Base-by-base conservation (phyloP, 176 grass and related monocot genomes). In the Puccinellia tenuiflora region DNA sequence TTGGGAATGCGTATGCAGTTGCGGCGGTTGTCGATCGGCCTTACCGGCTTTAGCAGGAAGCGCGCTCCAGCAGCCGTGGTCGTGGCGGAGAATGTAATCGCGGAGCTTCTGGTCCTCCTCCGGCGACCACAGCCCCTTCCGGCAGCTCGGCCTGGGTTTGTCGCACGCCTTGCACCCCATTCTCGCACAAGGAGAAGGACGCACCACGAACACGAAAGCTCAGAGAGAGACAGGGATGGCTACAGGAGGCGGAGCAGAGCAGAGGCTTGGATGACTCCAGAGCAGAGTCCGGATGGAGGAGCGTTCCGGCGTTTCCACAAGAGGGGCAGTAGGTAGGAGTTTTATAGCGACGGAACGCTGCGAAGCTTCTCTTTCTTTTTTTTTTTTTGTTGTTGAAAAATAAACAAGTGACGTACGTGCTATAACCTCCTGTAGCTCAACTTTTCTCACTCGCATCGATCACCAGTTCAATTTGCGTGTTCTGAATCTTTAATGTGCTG, bases 71-170 rank as follows among this genome's bases (percentile, higher is more conserved):
- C 89, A 91, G 79, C 89, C 86, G 24, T 94, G 88, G 54, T 89
- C 89, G 38, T 91, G 57, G 20, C 56, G 75, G n/a, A 90, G 35
- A 75, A 94, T 88, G 92, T 84, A 91, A 69, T 86, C 86, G 68
- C 89, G 87, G 56, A 94, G 86, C 83, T 81, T 94, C 68, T 91
- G 30, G 77, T 94, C 89, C 63, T 94, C 92, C 71, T 94, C 92
- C 52, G 92, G 92, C 38, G 92, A 94, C 92, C 92, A 94, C 75
- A 94, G 87, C 76, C 92, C 92, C 83, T 94, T 94, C 47, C 92
- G 81, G 89, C 85, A 91, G 73, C n/a, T 88, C 30, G 78, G 76
- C 64, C 86, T 88, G 6, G 91, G 87, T 78, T 92, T 92, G 21
- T 92, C 91, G 67, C 91, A 90, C 78, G 81, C 73, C 87, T 85